These are phyloP conservation scores for Crithidia bombi DNA, from an alignment of 208 protist genomes.

Conservation along the genomic window DNA sequence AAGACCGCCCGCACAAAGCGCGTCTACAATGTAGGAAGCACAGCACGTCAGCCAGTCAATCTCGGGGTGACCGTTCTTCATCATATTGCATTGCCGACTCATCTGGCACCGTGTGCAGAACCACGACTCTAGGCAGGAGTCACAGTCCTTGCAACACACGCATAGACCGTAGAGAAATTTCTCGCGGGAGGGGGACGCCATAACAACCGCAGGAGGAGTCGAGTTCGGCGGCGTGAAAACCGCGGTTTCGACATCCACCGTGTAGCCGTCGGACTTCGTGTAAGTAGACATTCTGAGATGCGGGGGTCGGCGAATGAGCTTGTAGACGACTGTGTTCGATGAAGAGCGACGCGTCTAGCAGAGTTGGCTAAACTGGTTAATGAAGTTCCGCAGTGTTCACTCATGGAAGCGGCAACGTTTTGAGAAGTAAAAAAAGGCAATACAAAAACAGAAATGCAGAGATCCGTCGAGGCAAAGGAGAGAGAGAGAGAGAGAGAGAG, in stretches of 20 bases:
- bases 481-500: neutral
- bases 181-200: conserved; percentile 15
- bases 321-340: too few species aligned
- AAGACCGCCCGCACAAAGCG: neutral
- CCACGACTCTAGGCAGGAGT: conserved; percentile 26
- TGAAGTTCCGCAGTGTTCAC: too few species aligned
- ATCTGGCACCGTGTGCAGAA: conserved; percentile 58
- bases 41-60: conserved; percentile 32
- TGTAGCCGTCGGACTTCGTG: neutral
- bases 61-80: conserved; percentile 25
- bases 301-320: too few species aligned
- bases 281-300: neutral
- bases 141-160: conserved; percentile 40
- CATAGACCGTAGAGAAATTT: conserved; percentile 33
- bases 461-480: too few species aligned
- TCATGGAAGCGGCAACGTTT: too few species aligned
- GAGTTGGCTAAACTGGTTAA: too few species aligned
- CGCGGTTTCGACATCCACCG: conserved; percentile 6
- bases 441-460: too few species aligned
- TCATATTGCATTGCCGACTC: conserved; percentile 53
- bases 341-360: too few species aligned
- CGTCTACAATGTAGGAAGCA: conserved; percentile 5
- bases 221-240: neutral
- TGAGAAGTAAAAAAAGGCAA: too few species aligned
- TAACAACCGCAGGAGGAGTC: neutral